These are phyloP conservation scores for Fusarium domesticum DNA, from an alignment of 2,329 filamentous ascomycete species.

Conservation along the genomic window DNA sequence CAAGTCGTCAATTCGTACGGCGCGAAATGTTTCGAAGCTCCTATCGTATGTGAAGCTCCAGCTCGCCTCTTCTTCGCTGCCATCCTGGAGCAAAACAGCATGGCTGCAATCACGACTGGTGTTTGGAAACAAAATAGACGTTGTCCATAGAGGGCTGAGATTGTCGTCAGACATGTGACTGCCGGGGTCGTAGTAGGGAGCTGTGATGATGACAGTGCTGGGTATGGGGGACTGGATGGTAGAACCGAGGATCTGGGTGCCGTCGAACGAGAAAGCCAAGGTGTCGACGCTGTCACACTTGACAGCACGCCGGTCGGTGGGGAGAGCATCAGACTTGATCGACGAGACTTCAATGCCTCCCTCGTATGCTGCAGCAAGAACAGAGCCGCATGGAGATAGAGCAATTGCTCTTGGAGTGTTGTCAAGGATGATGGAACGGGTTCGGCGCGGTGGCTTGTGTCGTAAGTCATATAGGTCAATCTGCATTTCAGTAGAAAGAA, in stretches of 20 bases:
- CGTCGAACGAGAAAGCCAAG: slow-evolving; percentile 72
- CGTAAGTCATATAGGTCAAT: slow-evolving; percentile 80
- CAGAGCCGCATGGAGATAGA: slow-evolving; percentile 75
- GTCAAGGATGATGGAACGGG: slow-evolving; percentile 73
- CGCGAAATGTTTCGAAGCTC: slow-evolving; percentile 73
- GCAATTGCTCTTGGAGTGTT: slow-evolving; percentile 75
- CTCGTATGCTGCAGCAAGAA: slow-evolving; percentile 80
- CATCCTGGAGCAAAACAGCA: slow-evolving; percentile 65
- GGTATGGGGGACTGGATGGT: slow-evolving; percentile 63
- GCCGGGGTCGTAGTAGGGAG: slow-evolving; percentile 74
- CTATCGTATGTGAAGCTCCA: slow-evolving; percentile 79
- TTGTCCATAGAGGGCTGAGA: slow-evolving; percentile 77
- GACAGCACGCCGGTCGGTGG: slow-evolving; percentile 69
- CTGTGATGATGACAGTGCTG: slow-evolving; percentile 72
- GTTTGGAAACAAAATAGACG: slow-evolving; percentile 79
- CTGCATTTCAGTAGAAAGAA: slow-evolving; percentile 77
- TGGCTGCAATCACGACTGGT: slow-evolving; percentile 77
- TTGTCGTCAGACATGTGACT: slow-evolving; percentile 63
- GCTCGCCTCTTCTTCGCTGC: slow-evolving; percentile 60
- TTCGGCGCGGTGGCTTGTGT: slow-evolving; percentile 61
- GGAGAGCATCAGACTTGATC: slow-evolving; percentile 59
- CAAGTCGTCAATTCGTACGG: slow-evolving; percentile 71
- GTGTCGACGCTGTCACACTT: slow-evolving; percentile 75
- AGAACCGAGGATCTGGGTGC: slow-evolving; percentile 74
- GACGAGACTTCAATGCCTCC: slow-evolving; percentile 87